Evolutionary conservation across 352 stramenopile species (phyloP), one percentile per base, ranked within the genome.

Genomic region (Detonula confervacea): DNA sequence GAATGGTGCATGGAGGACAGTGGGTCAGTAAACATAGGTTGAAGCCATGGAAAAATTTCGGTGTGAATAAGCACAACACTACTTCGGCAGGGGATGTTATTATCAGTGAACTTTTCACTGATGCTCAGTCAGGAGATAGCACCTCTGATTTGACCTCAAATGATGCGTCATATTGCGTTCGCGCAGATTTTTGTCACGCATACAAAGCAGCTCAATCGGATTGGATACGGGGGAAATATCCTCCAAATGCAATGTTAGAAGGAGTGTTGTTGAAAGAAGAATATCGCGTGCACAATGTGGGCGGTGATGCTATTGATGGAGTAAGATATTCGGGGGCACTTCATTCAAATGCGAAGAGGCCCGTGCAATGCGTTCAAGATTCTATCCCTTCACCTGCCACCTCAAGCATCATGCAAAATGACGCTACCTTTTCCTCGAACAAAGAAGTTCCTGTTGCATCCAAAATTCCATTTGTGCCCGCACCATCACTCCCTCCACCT

Each of bases 41-140:
- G 20, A 30, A 37, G 14, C 59, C 52, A 46, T 86, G 71, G 78
- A 79, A 62, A 64, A 39, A 82, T 49, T 59, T 82, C 1, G 51
- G 72, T 29, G 59, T 56, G 7, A 37, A 44, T 14, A 66, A 47
- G 16, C 37, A 65, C 7, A 27, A 64, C 9, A 55, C 56, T 22
- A 35, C 25, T 47, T 20, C 47, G 22, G 8, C 18, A 27, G 54
- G 14, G 27, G 54, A 33, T 1, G 65, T 46, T 39, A 46, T 77
- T 18, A 46, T 77, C 2, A 35, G 57, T 39, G 69, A 77, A 65
- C 5, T 61, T 22, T 2, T 20, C 60, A 35, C n/a, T n/a, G n/a
- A n/a, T n/a, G n/a, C n/a, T n/a, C n/a, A n/a, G n/a, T n/a, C n/a
- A n/a, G n/a, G n/a, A n/a, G n/a, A n/a, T n/a, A n/a, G n/a, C n/a